Evolutionary conservation across 2,329 filamentous ascomycete genomes (phyloP), one percentile per base, ranked within the genome.

Genomic region (Zasmidium citrigriseum): DNA sequence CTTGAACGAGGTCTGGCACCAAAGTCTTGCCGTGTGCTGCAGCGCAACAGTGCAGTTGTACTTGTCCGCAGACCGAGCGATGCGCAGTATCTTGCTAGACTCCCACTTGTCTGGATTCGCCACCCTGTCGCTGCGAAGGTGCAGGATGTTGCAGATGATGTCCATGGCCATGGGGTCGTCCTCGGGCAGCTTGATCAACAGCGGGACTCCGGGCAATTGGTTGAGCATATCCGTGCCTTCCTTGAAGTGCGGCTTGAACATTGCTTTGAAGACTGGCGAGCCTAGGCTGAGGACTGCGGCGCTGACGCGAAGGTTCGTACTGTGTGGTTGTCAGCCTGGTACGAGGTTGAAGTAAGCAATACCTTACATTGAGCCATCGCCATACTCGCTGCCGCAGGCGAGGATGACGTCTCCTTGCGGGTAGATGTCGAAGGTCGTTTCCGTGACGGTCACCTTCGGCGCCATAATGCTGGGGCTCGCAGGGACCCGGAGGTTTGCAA

Each of bases 221-320:
- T 60, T 41, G 1, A 2, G 4, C 4, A 34, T 54, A 3, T 12
- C 18, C 1, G 24, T 38, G 5, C 58, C 61, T 44, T 63, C 63
- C 25, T 54, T 55, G 54, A 61, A 60, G 0, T 34, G n/a, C 2
- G 53, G 44, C 4, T 23, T 34, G 41, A 65, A 54, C 54, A 65
- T 55, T 3, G 50, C 54, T 21, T 54, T 55, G 57, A 65, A 62
- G 21, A 61, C 57, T 2, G 47, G n/a, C 2, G 63, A 65, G n/a
- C 44, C 45, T 3, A 57, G 46, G 10, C 34, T 52, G 52, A 64
- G 57, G 10, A 57, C 9, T 16, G 52, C 50, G 25, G 61, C 48
- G 4, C 41, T 49, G 23, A 58, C 59, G 38, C 44, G 41, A 51
- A 54, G 27, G 22, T 25, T 23, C 23, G 34, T n/a, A 18, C 47